A percentile compares a stretch with the other conserved stretches of the same genome.
Conservation (phyloP, 306 rosid species). For the Cyclanthera cordifolia region DNA sequence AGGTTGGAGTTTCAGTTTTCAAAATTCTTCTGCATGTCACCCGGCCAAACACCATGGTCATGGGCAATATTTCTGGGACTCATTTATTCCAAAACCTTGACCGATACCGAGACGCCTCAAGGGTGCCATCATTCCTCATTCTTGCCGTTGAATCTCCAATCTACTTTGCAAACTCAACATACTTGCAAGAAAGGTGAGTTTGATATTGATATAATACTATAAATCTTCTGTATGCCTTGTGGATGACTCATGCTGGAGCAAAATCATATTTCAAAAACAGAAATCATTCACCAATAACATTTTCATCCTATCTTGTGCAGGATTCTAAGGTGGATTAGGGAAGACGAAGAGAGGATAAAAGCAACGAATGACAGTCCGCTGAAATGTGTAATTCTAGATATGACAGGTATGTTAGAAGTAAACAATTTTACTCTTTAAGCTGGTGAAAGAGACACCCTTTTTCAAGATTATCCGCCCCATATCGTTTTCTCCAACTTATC, state of each 20-base stretch:
- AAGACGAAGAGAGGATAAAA: conserved; percentile 73
- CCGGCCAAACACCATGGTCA: conserved; percentile 67
- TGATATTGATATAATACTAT: not conserved
- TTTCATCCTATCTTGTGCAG: conserved; percentile 22
- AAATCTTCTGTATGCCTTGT: not conserved
- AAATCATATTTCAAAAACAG: not conserved
- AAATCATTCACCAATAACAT: not conserved
- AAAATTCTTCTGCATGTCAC: conserved; percentile 85
- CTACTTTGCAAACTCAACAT: conserved; percentile 87
- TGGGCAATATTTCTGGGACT: conserved; percentile 84
- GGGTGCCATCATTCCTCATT: conserved; percentile 74
- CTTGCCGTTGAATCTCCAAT: conserved; percentile 88
- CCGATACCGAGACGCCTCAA: conserved; percentile 61
- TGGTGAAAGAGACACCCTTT: not conserved
- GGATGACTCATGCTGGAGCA: not conserved
- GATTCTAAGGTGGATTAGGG: conserved; percentile 78
- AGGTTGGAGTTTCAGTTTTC: conserved; percentile 92
- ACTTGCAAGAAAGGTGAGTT: conserved; percentile 87
- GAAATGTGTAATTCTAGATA: conserved; percentile 71
- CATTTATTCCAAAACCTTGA: conserved; percentile 56
- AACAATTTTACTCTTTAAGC: not conserved
- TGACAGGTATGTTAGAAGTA: conserved; percentile 54
- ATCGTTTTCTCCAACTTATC: not conserved
- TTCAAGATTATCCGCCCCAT: not conserved
- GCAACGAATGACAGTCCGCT: conserved; percentile 40